Conservation (phyloP, 768 basidiomycete species). For the Lentinula sp. region DNA sequence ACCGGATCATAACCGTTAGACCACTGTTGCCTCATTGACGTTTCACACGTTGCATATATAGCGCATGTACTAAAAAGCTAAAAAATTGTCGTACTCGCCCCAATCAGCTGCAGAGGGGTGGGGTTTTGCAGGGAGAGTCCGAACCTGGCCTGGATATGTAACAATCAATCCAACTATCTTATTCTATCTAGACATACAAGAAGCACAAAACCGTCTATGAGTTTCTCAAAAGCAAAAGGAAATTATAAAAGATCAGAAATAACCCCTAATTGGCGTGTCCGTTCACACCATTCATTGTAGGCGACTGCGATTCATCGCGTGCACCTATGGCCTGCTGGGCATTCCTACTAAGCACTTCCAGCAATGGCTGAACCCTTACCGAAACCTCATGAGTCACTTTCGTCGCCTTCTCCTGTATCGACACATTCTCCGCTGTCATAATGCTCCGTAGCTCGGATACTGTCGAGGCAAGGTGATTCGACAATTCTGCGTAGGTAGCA, state of each 20-base stretch:
- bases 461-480: conserved; percentile 34
- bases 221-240: neutral
- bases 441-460: conserved; percentile 50
- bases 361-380: conserved; percentile 53
- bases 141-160: too few relatives aligned
- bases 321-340: conserved; percentile 32
- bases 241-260: neutral
- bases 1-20: neutral
- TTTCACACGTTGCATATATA: too few relatives aligned
- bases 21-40: neutral
- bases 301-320: neutral
- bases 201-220: too few relatives aligned
- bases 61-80: too few relatives aligned
- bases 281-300: neutral
- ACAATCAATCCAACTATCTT: too few relatives aligned
- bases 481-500: conserved; percentile 45
- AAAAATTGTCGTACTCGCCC: too few relatives aligned
- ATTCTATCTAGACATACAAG: too few relatives aligned
- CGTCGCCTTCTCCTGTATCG: conserved; percentile 57
- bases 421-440: conserved; percentile 44
- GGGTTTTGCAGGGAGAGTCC: too few relatives aligned
- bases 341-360: conserved; percentile 43
- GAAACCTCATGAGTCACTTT: conserved; percentile 54
- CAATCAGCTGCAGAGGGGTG: too few relatives aligned
- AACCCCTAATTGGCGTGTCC: neutral